Conservation (phyloP, 495 filamentous ascomycete genomes). For the Aspergillus sparsus region DNA sequence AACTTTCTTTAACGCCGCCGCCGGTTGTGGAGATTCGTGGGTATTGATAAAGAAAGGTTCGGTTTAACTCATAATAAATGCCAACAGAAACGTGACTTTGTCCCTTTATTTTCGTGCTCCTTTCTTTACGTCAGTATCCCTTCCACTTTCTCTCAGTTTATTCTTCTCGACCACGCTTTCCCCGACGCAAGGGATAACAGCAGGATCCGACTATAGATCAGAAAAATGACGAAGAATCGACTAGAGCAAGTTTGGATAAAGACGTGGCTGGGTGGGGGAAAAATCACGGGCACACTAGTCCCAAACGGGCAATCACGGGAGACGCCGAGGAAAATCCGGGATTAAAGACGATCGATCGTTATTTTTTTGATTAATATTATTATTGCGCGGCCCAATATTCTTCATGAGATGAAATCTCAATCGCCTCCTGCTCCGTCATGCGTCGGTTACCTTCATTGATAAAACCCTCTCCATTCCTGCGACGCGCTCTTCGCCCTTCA, state of each 20-base stretch:
- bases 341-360: background rate
- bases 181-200: no score
- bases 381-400: no score
- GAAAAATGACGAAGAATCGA: background rate
- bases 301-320: conserved; percentile 18
- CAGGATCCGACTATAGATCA: no score
- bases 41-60: no score
- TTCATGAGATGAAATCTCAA: no score
- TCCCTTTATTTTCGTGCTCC: no score
- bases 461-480: conserved; percentile 10
- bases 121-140: no score
- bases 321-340: background rate
- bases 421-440: conserved; percentile 13
- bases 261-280: conserved; percentile 9
- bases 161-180: no score
- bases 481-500: background rate
- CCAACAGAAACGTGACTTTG: no score
- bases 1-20: background rate
- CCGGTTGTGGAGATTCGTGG: background rate
- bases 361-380: no score
- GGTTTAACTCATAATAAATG: no score
- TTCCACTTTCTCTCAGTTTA: no score
- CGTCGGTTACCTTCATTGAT: conserved; percentile 23
- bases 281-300: conserved; percentile 20
- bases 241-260: background rate